phyloP scores from a whole-genome alignment of 2,329 filamentous ascomycete genomes.

The Chrysoporthe puriensis region DNA sequence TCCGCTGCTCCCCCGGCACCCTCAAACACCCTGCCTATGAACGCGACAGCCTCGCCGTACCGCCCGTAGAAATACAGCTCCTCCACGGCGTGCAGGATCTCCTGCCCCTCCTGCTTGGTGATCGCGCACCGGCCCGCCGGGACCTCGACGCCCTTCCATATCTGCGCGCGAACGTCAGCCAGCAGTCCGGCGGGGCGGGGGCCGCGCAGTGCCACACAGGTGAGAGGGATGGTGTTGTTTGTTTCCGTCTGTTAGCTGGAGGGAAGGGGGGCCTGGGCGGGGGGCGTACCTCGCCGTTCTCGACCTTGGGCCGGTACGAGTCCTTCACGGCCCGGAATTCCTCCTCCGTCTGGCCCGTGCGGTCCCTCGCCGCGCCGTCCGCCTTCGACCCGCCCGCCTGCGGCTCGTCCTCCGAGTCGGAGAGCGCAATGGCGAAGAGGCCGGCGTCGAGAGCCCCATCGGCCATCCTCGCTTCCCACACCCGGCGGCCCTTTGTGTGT shows the following conservation, averaged over 20 bases:
- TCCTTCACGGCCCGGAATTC: slow-evolving; percentile 52
- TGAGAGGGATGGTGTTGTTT: no score
- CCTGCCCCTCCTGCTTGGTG: slow-evolving; percentile 53
- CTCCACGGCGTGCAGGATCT: slow-evolving; percentile 59
- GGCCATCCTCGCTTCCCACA: slow-evolving; percentile 33
- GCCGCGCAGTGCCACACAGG: no score
- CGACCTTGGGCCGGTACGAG: slow-evolving; percentile 52
- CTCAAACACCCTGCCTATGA: slow-evolving; percentile 44
- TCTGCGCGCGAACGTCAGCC: slow-evolving; percentile 38
- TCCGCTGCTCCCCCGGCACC: slow-evolving; percentile 33
- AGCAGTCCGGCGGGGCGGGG: not conserved
- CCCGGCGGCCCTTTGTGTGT: no score
- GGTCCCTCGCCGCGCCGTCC: slow-evolving; percentile 30
- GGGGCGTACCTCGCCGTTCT: slow-evolving; percentile 57
- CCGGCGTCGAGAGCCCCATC: slow-evolving; percentile 41
- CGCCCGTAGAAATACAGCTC: slow-evolving; percentile 60
- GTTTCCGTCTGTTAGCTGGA: not conserved
- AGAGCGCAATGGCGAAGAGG: slow-evolving; percentile 48
- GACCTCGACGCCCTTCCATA: slow-evolving; percentile 47
- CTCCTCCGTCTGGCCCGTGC: slow-evolving; percentile 50
- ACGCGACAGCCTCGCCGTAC: slow-evolving; percentile 49
- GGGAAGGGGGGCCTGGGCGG: not conserved
- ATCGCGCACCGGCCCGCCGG: slow-evolving; percentile 42
- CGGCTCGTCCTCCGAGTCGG: slow-evolving; percentile 40
- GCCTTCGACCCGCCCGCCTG: slow-evolving; percentile 18